Base-by-base conservation (phyloP, 2,329 filamentous ascomycete species). In the Trichoderma hamatum region DNA sequence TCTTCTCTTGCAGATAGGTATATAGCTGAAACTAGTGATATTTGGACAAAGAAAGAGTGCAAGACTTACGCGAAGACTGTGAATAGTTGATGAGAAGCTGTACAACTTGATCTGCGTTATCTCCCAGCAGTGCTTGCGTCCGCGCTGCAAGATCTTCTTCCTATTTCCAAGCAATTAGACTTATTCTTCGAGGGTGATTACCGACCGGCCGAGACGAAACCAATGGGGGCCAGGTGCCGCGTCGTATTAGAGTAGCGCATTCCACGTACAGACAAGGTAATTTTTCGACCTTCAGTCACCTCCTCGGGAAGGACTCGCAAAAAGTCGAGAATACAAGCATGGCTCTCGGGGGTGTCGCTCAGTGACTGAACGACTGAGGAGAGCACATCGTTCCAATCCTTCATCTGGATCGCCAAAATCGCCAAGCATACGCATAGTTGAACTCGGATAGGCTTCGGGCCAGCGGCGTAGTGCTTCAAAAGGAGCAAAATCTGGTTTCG, bases 241-340 rank as follows among this genome's bases (percentile, higher is more conserved):
- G 82, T 80, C 82, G 83, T 80, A 82, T 69, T 21, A 66, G 43
- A 78, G 78, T 76, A 82, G 75, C 80, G 84, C 84, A 85, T 84
- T 91, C 89, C 87, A 95, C 93, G 85, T 96, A 97, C 94, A 89
- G 93, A 94, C 83, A 99, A 88, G 86, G 94, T 97, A 87, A 99
- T 97, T 85, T 98, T 99, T 83, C 96, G 93, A 83, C 96, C 96
- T 86, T 99, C 95, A 75, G 93, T 98, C 78, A 99, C 96, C 87
- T 99, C 96, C 85, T 99, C 96, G 68, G 96, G 96, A 73, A 99
- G 89, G 76, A 99, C 94, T 80, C 93, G 94, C 73, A 99, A 86
- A 81, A 99, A 99, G 81, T 99, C 96, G 77, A 99, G 86, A 76
- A 98, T 92, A 80, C 92, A 96, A 73, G 94, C 89, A 75, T 96